Conservation (phyloP, 352 stramenopile species). For the Pythium rishiriense region DNA sequence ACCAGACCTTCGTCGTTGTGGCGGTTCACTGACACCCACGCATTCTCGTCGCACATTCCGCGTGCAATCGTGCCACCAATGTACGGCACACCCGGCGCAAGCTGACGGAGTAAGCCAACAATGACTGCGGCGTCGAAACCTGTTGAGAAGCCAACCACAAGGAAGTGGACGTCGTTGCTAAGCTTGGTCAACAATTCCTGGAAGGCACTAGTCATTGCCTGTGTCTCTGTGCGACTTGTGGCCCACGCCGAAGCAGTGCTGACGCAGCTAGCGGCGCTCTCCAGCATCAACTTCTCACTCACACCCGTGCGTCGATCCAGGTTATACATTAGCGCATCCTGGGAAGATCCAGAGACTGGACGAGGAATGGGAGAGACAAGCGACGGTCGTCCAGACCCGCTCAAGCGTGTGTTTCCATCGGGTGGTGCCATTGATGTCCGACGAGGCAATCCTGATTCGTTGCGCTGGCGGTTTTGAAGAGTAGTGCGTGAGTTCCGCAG, state of each 20-base stretch:
- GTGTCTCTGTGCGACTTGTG: slow-evolving; percentile 69
- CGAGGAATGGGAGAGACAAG: neutral
- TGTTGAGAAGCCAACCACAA: slow-evolving; percentile 85
- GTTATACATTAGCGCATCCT: slow-evolving; percentile 38
- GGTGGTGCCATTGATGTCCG: slow-evolving; percentile 11
- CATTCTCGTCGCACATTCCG: slow-evolving; percentile 86
- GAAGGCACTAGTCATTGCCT: slow-evolving; percentile 77
- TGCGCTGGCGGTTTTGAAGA: slow-evolving; percentile 13
- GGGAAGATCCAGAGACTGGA: slow-evolving; percentile 21
- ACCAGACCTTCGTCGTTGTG: slow-evolving; percentile 83
- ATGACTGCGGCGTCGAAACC: slow-evolving; percentile 78
- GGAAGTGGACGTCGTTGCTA: slow-evolving; percentile 74
- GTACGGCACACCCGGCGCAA: slow-evolving; percentile 79
- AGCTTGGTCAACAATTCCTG: slow-evolving; percentile 82
- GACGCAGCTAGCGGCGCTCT: slow-evolving; percentile 62
- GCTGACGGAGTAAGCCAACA: slow-evolving; percentile 66
- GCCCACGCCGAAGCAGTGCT: slow-evolving; percentile 71
- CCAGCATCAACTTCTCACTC: slow-evolving; percentile 51
- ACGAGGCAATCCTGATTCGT: neutral
- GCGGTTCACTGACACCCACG: slow-evolving; percentile 86
- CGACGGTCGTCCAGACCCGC: slow-evolving; percentile 7
- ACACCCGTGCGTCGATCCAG: slow-evolving; percentile 43
- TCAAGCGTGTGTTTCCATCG: slow-evolving; percentile 4
- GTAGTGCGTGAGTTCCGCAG: slow-evolving; percentile 21
- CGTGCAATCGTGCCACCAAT: slow-evolving; percentile 84